Percentiles rank a stretch among this genome's conserved stretches.
These are phyloP conservation scores for Fusarium sp. DNA, from an alignment of 2,329 filamentous ascomycete species.

Conservation along the genomic window DNA sequence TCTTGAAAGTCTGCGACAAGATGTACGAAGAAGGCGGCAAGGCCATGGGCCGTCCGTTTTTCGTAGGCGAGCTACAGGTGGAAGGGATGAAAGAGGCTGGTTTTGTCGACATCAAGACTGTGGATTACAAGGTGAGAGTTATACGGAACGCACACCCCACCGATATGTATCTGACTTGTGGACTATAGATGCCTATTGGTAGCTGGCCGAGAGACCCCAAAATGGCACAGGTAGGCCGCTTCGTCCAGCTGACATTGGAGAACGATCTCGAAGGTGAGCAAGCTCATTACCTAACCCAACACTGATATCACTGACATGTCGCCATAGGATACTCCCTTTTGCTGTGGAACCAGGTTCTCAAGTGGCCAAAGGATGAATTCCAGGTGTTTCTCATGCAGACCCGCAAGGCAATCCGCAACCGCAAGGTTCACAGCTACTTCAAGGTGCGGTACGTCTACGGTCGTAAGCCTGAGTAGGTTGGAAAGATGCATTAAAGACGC, in stretches of 20 bases:
- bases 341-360: slow-evolving; percentile 19
- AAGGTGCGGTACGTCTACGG: slow-evolving; percentile 20
- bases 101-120: slow-evolving; percentile 17
- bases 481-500: neutral
- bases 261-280: slow-evolving; percentile 22
- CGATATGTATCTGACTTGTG: neutral
- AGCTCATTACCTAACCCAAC: fast-evolving
- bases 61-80: slow-evolving; percentile 19
- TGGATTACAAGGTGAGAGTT: slow-evolving; percentile 4
- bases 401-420: slow-evolving; percentile 18
- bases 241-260: slow-evolving; percentile 17
- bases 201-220: slow-evolving; percentile 14
- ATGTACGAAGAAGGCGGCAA: slow-evolving; percentile 20
- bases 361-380: slow-evolving; percentile 20
- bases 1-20: slow-evolving; percentile 10
- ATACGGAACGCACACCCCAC: fast-evolving
- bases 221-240: slow-evolving; percentile 19
- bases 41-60: neutral
- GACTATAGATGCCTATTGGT: slow-evolving; percentile 7
- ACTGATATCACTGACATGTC: neutral
- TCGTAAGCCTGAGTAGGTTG: neutral
- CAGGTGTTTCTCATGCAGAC: slow-evolving; percentile 20
- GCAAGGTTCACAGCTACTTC: slow-evolving; percentile 19
- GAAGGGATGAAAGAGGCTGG: slow-evolving; percentile 17
- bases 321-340: slow-evolving; percentile 18